A percentile compares a stretch with the other conserved stretches of the same genome.
Conservation (phyloP, 805 yeast genomes). For the Wilhelminamyces savonicus region DNA sequence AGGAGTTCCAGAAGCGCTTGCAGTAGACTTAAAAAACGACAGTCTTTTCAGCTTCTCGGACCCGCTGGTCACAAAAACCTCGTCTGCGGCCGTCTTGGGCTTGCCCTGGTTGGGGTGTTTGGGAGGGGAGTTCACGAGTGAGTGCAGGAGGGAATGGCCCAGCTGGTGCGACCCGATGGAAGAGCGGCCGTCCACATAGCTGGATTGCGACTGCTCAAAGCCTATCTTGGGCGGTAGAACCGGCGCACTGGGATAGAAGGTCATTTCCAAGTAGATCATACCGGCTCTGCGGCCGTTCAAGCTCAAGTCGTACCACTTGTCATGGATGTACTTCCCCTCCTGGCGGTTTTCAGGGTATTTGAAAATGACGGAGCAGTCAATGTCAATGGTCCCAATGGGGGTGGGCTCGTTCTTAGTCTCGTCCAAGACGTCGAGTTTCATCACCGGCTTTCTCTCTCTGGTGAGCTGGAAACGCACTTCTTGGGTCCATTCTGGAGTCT, state of each 20-base stretch:
- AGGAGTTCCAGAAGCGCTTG: neutral
- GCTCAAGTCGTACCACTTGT: slow-evolving; percentile 73
- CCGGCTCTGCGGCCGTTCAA: slow-evolving; percentile 78
- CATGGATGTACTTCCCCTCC: slow-evolving; percentile 64
- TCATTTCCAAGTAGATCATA: slow-evolving; percentile 81
- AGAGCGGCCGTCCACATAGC: no score
- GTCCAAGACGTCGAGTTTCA: slow-evolving; percentile 74
- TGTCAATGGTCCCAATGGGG: slow-evolving; percentile 73
- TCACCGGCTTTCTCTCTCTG: slow-evolving; percentile 53
- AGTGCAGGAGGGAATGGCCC: no score
- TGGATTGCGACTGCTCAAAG: no score
- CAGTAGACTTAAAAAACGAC: neutral
- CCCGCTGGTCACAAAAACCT: slow-evolving; percentile 6
- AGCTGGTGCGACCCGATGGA: no score
- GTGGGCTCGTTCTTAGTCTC: slow-evolving; percentile 84
- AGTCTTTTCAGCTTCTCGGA: neutral
- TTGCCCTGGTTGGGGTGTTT: no score
- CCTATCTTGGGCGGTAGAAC: slow-evolving; percentile 33
- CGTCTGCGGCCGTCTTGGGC: slow-evolving; percentile 1
- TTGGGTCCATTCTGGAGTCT: slow-evolving; percentile 83
- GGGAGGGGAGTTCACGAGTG: no score
- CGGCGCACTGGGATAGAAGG: slow-evolving; percentile 67
- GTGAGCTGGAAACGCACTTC: slow-evolving; percentile 64
- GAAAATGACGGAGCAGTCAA: slow-evolving; percentile 72
- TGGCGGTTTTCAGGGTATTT: slow-evolving; percentile 42